Conservation (phyloP, 176 grass and related monocot genomes). For the Musa beccarii region DNA sequence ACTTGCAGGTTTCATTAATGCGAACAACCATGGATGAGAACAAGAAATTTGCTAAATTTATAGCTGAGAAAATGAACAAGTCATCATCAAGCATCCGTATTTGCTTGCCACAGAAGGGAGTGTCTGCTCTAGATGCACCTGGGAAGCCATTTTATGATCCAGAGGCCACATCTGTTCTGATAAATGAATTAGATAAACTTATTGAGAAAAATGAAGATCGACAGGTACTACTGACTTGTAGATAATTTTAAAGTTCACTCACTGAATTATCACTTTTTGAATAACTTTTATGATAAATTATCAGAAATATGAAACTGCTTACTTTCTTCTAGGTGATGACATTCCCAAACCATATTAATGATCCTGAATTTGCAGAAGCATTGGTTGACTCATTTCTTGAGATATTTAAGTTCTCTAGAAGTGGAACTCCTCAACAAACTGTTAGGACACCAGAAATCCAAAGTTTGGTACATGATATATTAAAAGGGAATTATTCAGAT, state of each 20-base stretch:
- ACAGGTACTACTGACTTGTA: constrained; percentile 41
- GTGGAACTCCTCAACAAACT: constrained; percentile 18
- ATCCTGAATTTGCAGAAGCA: constrained; percentile 63
- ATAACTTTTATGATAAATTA: constrained; percentile 5
- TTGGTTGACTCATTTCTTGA: constrained; percentile 78
- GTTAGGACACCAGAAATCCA: constrained; percentile 9
- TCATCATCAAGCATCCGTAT: constrained; percentile 53
- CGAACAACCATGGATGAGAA: constrained; percentile 82
- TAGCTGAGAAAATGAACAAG: constrained; percentile 91
- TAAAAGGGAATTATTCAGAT: constrained; percentile 32
- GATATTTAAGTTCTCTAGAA: constrained; percentile 37
- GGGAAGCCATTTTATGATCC: constrained; percentile 91
- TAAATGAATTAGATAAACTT: constrained; percentile 62
- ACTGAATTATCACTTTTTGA: constrained; percentile 2
- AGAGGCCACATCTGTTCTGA: constrained; percentile 54
- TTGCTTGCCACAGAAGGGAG: constrained; percentile 68
- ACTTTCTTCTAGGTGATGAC: constrained; percentile 53
- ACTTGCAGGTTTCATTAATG: constrained; percentile 73
- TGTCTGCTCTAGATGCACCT: constrained; percentile 77
- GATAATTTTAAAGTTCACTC: constrained; percentile 12
- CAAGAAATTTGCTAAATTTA: constrained; percentile 72
- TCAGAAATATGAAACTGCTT: constrained; percentile 7
- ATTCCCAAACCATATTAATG: constrained; percentile 86
- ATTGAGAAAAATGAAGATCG: constrained; percentile 48
- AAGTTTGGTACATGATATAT: constrained; percentile 23